Conservation (phyloP, 176 grass and related monocot genomes). For the Pontederia paniculata region DNA sequence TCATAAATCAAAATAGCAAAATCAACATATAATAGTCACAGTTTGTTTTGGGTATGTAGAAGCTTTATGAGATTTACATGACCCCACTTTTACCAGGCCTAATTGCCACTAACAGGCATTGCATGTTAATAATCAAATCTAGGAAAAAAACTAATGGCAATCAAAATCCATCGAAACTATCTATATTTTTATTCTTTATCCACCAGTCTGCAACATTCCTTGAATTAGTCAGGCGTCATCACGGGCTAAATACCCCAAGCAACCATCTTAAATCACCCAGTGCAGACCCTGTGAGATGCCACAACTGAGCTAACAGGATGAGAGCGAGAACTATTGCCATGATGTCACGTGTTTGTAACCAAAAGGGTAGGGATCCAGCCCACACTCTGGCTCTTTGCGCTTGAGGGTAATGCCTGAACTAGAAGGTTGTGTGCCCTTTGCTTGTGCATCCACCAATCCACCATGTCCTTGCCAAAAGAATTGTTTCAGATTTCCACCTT, state of each 20-base stretch:
- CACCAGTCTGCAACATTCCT: neutral
- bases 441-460: conserved; percentile 5
- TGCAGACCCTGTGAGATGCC: too few relatives aligned
- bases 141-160: neutral
- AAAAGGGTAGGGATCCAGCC: neutral
- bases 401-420: conserved; percentile 3
- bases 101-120: too few relatives aligned
- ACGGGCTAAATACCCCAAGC: neutral
- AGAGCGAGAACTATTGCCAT: neutral
- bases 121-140: neutral
- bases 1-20: too few relatives aligned
- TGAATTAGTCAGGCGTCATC: neutral
- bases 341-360: conserved; percentile 16
- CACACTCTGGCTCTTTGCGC: conserved; percentile 12
- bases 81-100: too few relatives aligned
- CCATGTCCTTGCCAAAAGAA: conserved; percentile 6
- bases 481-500: neutral
- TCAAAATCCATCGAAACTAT: neutral
- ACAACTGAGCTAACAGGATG: neutral
- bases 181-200: neutral
- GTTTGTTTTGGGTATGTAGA: too few relatives aligned
- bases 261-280: neutral
- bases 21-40: too few relatives aligned
- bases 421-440: conserved; percentile 2
- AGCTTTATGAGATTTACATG: too few relatives aligned